phyloP scores from a whole-genome alignment of 495 filamentous ascomycete genomes.

The Talaromyces stipitatus region DNA sequence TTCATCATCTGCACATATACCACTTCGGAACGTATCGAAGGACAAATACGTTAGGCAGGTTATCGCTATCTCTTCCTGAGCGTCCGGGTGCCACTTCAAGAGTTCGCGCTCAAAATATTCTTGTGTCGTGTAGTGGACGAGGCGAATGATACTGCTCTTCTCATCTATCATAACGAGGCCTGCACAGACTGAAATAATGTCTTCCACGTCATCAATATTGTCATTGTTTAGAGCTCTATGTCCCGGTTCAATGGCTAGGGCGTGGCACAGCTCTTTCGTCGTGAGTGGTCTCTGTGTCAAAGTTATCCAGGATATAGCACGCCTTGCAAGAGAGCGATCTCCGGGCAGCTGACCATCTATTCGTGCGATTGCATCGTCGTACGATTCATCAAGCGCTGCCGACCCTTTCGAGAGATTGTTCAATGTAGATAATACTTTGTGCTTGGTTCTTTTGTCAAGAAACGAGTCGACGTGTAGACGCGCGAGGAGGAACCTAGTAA shows the following conservation, averaged over 20 bases:
- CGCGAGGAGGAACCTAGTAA: conserved; percentile 10
- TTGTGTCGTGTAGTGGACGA: conserved; percentile 50
- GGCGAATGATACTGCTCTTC: conserved; percentile 30
- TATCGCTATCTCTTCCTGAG: conserved; percentile 5
- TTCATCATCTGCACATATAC: background rate
- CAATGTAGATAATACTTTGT: background rate
- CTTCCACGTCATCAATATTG: conserved; percentile 26
- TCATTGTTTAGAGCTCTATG: conserved; percentile 28
- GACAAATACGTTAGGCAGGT: conserved; percentile 16
- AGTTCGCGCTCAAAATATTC: conserved; percentile 34
- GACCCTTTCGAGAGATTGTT: background rate
- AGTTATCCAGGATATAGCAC: conserved; percentile 2
- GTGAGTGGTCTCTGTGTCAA: conserved; percentile 30
- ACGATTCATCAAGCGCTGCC: conserved; percentile 1
- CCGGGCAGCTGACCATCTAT: background rate
- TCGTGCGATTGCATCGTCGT: conserved; percentile 7
- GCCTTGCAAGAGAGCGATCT: background rate
- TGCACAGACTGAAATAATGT: conserved; percentile 39
- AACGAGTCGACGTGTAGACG: conserved; percentile 2
- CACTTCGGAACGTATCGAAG: conserved; percentile 5
- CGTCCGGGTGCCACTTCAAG: conserved; percentile 10
- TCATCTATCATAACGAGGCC: conserved; percentile 46
- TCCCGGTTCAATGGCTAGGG: conserved; percentile 31
- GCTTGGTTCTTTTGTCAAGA: background rate
- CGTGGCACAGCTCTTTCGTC: conserved; percentile 37